A percentile compares a stretch with the other conserved stretches of the same genome.
phyloP scores from a whole-genome alignment of 2,329 filamentous ascomycete species.

The Ustulina deusta region DNA sequence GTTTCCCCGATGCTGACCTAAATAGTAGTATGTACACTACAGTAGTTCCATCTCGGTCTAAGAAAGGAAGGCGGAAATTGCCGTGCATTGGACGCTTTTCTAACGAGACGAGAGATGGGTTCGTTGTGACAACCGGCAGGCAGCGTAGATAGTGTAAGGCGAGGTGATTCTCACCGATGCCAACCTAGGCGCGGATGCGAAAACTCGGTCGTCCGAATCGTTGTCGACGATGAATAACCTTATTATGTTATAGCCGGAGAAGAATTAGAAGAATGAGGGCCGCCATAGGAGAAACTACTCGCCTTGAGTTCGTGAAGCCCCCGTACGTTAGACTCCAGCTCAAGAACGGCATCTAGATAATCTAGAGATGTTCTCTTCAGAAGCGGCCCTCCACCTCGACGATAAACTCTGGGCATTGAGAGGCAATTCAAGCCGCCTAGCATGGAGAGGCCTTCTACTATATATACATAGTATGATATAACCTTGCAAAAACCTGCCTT shows the following conservation, averaged over 20 bases:
- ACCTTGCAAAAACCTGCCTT: neutral
- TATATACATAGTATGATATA: neutral
- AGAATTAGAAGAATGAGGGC: neutral
- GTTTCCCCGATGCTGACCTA: slow-evolving; percentile 11
- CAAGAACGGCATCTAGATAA: slow-evolving; percentile 22
- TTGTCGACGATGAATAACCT: neutral
- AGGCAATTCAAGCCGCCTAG: neutral
- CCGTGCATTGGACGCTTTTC: slow-evolving; percentile 7
- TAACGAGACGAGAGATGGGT: slow-evolving; percentile 8
- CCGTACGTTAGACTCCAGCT: slow-evolving; percentile 16
- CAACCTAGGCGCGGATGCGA: neutral
- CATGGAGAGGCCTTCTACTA: neutral
- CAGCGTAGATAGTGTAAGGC: neutral
- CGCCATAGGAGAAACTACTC: neutral
- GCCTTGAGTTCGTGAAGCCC: slow-evolving; percentile 20
- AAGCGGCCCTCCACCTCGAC: slow-evolving; percentile 13
- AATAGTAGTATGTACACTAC: slow-evolving; percentile 3
- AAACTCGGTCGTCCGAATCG: neutral
- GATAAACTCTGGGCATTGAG: neutral
- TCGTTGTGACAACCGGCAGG: neutral
- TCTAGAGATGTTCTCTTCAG: slow-evolving; percentile 18
- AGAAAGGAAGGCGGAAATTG: slow-evolving; percentile 14
- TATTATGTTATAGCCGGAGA: neutral
- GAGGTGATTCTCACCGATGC: neutral
- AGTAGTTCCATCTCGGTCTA: slow-evolving; percentile 17